A percentile compares a stretch with the other conserved stretches of the same genome.
These are phyloP conservation scores for Chalciporus piperatus DNA, from an alignment of 768 basidiomycete species.

Conservation along the genomic window DNA sequence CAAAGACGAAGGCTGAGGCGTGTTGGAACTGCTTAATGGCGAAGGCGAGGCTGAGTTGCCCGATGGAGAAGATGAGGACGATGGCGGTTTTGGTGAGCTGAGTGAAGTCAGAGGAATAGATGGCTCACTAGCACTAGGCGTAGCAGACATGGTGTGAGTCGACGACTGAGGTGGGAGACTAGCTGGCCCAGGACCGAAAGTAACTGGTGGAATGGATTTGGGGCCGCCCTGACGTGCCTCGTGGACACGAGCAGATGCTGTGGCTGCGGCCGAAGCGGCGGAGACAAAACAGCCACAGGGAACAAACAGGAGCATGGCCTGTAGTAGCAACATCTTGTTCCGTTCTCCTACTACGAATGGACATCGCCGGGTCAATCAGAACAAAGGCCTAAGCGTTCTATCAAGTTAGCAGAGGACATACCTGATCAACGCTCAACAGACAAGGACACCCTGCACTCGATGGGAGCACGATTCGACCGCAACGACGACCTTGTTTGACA, in stretches of 20 bases:
- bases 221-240: slow-evolving; percentile 26
- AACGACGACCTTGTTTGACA: background rate
- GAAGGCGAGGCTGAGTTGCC: slow-evolving; percentile 8
- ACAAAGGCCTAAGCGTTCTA: background rate
- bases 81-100: slow-evolving; percentile 6
- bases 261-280: slow-evolving; percentile 14
- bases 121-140: slow-evolving; percentile 19
- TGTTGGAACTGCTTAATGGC: slow-evolving; percentile 3
- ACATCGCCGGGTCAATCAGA: background rate
- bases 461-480: background rate
- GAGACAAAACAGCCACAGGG: slow-evolving; percentile 8
- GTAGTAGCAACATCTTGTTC: slow-evolving; percentile 12
- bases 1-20: slow-evolving; percentile 15
- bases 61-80: slow-evolving; percentile 7
- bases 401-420: background rate
- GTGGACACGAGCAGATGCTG: slow-evolving; percentile 10
- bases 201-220: background rate
- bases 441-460: background rate
- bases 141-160: slow-evolving; percentile 15
- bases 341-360: background rate
- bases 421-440: background rate
- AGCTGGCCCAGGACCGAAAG: slow-evolving; percentile 6
- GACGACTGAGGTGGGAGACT: background rate
- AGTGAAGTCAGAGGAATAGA: slow-evolving; percentile 1
- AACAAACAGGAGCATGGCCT: background rate